These are phyloP conservation scores for Fusarium pininemorale DNA, from an alignment of 2,329 filamentous ascomycete species.

Conservation along the genomic window DNA sequence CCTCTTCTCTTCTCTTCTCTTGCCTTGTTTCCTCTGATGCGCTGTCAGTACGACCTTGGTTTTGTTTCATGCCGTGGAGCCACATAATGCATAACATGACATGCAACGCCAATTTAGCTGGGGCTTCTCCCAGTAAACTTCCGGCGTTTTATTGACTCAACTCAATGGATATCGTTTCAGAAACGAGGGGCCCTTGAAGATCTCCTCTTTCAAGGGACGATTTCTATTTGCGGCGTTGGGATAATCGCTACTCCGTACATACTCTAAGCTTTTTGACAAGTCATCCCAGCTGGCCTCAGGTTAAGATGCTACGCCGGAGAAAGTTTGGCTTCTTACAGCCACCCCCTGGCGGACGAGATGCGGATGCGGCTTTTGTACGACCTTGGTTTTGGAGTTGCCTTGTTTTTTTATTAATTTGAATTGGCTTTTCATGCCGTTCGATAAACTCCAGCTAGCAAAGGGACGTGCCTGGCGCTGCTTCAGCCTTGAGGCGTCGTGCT, in stretches of 20 bases:
- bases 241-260: background rate
- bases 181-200: slow-evolving; percentile 2
- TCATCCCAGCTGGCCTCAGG: slow-evolving; percentile 24
- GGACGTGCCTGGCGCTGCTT: slow-evolving; percentile 32
- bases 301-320: background rate
- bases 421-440: slow-evolving; percentile 12
- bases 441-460: slow-evolving; percentile 22
- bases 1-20: background rate
- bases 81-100: slow-evolving; percentile 37
- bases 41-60: slow-evolving; percentile 40
- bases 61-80: slow-evolving; percentile 38
- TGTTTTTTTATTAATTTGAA: slow-evolving; percentile 5
- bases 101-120: slow-evolving; percentile 35
- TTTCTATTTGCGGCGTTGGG: background rate
- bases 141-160: background rate
- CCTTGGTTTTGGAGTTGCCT: slow-evolving; percentile 5
- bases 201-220: background rate
- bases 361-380: slow-evolving; percentile 15
- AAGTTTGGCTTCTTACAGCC: slow-evolving; percentile 9
- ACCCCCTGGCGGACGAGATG: slow-evolving; percentile 29
- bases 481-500: slow-evolving; percentile 11
- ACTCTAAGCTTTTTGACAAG: background rate
- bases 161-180: slow-evolving; percentile 24
- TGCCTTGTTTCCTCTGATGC: slow-evolving; percentile 27
- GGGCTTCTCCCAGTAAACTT: slow-evolving; percentile 4